A percentile compares a stretch with the other conserved stretches of the same genome.
Evolutionary conservation across 140 eudicot species (phyloP).

Genomic region (Flaveria floridana): DNA sequence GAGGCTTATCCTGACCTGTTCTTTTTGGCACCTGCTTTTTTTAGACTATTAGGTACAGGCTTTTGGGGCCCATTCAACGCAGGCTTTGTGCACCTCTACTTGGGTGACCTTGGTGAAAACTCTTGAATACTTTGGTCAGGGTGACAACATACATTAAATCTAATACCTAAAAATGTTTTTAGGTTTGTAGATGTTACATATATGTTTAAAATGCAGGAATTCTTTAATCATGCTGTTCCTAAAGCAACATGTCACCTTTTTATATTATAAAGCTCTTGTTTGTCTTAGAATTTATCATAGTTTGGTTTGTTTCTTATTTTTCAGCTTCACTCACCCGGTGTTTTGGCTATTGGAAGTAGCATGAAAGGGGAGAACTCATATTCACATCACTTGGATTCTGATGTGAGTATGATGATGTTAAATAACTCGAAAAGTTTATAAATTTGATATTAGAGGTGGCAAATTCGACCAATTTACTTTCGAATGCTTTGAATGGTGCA

Average conservation of each 20-base stretch:
- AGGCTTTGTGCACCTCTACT: background rate
- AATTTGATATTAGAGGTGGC: background rate
- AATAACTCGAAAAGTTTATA: background rate
- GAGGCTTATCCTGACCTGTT: background rate
- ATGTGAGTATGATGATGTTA: slow-evolving; percentile 51
- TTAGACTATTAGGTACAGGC: slow-evolving; percentile 6
- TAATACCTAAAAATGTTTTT: background rate
- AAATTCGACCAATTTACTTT: background rate
- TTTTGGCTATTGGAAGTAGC: slow-evolving; percentile 99
- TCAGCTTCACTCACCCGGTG: slow-evolving; percentile 97
- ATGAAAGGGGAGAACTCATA: slow-evolving; percentile 98
- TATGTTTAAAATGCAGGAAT: slow-evolving; percentile 22
- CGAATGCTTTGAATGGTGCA: background rate
- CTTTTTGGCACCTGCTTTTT: background rate
- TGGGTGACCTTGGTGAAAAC: background rate
- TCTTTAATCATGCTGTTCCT: slow-evolving; percentile 16
- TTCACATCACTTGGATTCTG: slow-evolving; percentile 98
- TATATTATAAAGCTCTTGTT: background rate
- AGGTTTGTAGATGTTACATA: background rate
- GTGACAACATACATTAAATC: background rate
- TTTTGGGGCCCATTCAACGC: background rate
- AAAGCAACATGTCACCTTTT: slow-evolving; percentile 4
- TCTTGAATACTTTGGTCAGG: background rate
- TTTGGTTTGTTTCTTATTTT: slow-evolving; percentile 25
- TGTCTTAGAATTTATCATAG: background rate